These are phyloP conservation scores for Zygosaccharomyces lentus DNA, from an alignment of 805 yeast species.

Conservation along the genomic window DNA sequence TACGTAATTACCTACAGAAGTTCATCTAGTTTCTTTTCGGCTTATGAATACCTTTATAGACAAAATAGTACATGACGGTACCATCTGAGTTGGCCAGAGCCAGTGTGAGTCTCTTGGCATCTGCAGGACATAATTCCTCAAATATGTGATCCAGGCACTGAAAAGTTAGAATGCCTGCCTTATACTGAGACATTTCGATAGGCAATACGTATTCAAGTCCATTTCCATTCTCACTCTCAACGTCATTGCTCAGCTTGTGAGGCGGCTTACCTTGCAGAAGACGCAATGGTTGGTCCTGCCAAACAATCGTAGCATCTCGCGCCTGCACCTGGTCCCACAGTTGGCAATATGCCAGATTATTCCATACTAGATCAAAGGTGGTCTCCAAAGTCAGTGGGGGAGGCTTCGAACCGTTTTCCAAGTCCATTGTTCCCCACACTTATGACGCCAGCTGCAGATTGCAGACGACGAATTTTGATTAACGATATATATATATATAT, in stretches of 20 bases:
- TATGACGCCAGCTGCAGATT: not conserved
- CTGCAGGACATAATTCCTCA: constrained; percentile 14
- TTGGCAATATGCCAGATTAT: constrained; percentile 28
- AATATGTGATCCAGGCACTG: constrained; percentile 25
- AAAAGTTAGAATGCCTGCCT: constrained; percentile 21
- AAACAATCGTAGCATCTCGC: constrained; percentile 11
- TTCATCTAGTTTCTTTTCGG: constrained; percentile 47
- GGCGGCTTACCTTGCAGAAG: constrained; percentile 26
- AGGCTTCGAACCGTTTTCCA: not conserved
- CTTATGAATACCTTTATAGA: constrained; percentile 60
- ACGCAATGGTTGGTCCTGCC: constrained; percentile 14
- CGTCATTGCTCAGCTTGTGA: constrained; percentile 25
- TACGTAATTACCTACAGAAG: constrained; percentile 16
- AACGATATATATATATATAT: no score
- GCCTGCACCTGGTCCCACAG: constrained; percentile 27
- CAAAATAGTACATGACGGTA: constrained; percentile 64
- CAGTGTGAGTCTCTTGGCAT: constrained; percentile 43
- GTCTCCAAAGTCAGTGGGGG: constrained; percentile 47
- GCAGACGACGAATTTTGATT: not conserved
- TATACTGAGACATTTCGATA: constrained; percentile 29
- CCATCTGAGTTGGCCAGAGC: constrained; percentile 63
- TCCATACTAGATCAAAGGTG: constrained; percentile 40
- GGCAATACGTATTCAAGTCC: constrained; percentile 29
- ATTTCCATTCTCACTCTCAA: constrained; percentile 7
- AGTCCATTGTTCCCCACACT: not conserved